These are phyloP conservation scores for Torulaspora microellipsoides DNA, from an alignment of 805 yeast genomes.

Conservation along the genomic window DNA sequence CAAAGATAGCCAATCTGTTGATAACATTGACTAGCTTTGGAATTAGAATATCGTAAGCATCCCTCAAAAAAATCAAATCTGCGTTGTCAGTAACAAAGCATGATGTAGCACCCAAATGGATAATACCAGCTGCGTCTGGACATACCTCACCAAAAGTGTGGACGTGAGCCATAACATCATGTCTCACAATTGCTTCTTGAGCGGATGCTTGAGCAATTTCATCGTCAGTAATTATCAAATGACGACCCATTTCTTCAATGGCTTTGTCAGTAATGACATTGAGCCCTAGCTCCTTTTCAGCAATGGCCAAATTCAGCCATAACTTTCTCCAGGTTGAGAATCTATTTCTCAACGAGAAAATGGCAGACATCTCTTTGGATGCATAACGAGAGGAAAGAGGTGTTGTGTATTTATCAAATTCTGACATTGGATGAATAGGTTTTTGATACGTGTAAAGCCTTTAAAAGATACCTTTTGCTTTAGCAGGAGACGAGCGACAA, in stretches of 20 bases:
- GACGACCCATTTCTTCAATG: slow-evolving; percentile 72
- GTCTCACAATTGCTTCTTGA: slow-evolving; percentile 97
- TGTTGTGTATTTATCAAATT: slow-evolving; percentile 74
- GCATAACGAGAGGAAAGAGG: slow-evolving; percentile 97
- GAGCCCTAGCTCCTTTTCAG: slow-evolving; percentile 89
- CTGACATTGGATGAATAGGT: slow-evolving; percentile 24
- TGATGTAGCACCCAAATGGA: slow-evolving; percentile 97
- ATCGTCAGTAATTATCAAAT: slow-evolving; percentile 83
- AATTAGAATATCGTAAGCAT: slow-evolving; percentile 88
- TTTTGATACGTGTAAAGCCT: not conserved
- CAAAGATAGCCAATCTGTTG: slow-evolving; percentile 82
- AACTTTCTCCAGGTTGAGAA: slow-evolving; percentile 98
- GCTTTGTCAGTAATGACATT: slow-evolving; percentile 86
- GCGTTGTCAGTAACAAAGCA: slow-evolving; percentile 98
- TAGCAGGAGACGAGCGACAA: too few species aligned
- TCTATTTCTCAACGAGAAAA: slow-evolving; percentile 89
- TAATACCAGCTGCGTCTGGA: slow-evolving; percentile 96
- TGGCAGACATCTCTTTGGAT: slow-evolving; percentile 90
- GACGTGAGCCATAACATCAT: slow-evolving; percentile 99
- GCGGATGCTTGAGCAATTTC: slow-evolving; percentile 84
- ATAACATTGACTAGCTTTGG: slow-evolving; percentile 96
- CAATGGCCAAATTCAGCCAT: slow-evolving; percentile 93
- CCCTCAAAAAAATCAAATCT: slow-evolving; percentile 91
- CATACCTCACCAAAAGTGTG: slow-evolving; percentile 90
- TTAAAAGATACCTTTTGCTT: not conserved